A percentile compares a stretch with the other conserved stretches of the same genome.
Evolutionary conservation across 768 basidiomycete species (phyloP).

Genomic region (Leccinum truebloodii): DNA sequence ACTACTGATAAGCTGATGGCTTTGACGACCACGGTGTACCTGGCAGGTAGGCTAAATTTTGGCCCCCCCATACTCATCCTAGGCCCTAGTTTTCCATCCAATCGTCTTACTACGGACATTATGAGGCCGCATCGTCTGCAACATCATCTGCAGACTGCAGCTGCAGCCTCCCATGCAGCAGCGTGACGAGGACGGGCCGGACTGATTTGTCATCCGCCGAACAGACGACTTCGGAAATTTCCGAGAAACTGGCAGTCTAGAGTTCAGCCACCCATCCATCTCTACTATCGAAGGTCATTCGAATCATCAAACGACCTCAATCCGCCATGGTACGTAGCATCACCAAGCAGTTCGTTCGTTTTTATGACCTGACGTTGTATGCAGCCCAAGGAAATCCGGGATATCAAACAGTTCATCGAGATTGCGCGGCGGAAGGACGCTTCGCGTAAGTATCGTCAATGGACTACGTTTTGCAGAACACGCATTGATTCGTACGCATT

Average conservation of each 20-base stretch:
- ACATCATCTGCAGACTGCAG: no score
- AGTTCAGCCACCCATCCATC: conserved; percentile 32
- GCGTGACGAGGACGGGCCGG: no score
- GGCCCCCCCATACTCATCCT: no score
- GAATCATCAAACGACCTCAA: conserved; percentile 15
- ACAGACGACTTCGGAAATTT: conserved; percentile 15
- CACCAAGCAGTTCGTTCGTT: background rate
- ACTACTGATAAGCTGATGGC: no score
- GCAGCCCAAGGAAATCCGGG: conserved; percentile 95
- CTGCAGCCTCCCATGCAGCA: no score
- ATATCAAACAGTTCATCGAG: conserved; percentile 99
- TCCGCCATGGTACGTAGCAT: conserved; percentile 29
- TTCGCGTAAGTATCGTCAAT: conserved; percentile 63
- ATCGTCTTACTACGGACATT: no score
- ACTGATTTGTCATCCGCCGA: no score
- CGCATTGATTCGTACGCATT: background rate
- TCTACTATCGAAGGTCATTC: background rate
- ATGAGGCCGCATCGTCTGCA: no score
- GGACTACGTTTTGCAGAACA: background rate
- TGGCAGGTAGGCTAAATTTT: no score
- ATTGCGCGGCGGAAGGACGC: conserved; percentile 98
- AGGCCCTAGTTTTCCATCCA: no score
- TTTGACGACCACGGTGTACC: no score
- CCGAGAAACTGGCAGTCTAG: conserved; percentile 33
- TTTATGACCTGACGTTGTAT: conserved; percentile 6